Evolutionary conservation across 2,329 filamentous ascomycete species (phyloP).

Genomic region (Tricladium varicosporioides): DNA sequence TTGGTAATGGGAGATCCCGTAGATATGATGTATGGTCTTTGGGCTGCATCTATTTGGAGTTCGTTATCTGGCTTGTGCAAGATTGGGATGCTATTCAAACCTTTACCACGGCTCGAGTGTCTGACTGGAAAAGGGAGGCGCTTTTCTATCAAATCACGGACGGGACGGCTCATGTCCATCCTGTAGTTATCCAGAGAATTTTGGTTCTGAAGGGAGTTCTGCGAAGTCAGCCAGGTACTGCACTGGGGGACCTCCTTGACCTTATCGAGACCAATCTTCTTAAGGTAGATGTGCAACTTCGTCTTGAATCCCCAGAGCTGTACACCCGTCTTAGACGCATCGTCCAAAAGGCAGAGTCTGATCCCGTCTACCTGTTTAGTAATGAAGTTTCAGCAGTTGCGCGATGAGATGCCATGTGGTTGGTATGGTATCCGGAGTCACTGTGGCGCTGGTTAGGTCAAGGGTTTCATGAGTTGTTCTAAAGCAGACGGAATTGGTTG

Average conservation of each 20-base stretch:
- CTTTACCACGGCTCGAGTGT: not conserved
- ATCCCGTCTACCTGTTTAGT: not conserved
- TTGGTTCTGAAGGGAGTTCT: not conserved
- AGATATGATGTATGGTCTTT: slow-evolving; percentile 11
- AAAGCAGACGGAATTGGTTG: too few relatives aligned
- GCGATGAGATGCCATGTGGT: too few relatives aligned
- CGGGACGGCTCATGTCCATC: not conserved
- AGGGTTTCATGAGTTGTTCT: too few relatives aligned
- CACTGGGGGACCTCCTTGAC: not conserved
- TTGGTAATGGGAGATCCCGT: not conserved
- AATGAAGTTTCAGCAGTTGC: too few relatives aligned
- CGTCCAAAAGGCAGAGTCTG: not conserved
- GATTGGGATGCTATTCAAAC: not conserved
- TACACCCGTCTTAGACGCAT: not conserved
- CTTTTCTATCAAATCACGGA: not conserved
- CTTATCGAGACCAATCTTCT: not conserved
- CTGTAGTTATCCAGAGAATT: not conserved
- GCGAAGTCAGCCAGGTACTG: not conserved
- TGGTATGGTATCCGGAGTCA: too few relatives aligned
- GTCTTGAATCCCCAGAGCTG: not conserved
- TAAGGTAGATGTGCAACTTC: not conserved
- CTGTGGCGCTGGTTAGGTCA: too few relatives aligned
- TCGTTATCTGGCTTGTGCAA: slow-evolving; percentile 7
- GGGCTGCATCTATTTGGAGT: slow-evolving; percentile 10
- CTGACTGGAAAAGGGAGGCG: not conserved